phyloP scores from a whole-genome alignment of 1,284 basidiomycete genomes.

The Ganoderma leucocontextum region DNA sequence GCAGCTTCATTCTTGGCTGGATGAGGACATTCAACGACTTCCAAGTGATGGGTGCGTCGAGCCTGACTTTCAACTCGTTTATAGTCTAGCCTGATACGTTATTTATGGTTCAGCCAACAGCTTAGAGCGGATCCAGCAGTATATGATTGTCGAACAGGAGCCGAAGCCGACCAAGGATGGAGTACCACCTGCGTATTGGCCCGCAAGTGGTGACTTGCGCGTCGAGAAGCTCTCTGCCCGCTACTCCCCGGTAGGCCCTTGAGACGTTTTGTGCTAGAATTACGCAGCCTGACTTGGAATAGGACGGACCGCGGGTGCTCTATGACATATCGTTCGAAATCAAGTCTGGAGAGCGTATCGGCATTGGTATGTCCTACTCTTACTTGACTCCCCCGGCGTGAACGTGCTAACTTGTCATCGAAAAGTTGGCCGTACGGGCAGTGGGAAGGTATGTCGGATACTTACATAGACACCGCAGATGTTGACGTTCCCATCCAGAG shows the following conservation, averaged over 20 bases:
- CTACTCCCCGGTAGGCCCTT: constrained; percentile 49
- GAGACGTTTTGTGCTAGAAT: constrained; percentile 18
- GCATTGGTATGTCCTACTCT: constrained; percentile 59
- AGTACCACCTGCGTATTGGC: constrained; percentile 82
- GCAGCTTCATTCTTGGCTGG: constrained; percentile 61
- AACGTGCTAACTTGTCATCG: background rate
- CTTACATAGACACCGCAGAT: background rate
- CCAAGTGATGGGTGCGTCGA: constrained; percentile 57
- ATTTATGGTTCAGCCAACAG: constrained; percentile 18
- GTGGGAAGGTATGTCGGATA: constrained; percentile 26
- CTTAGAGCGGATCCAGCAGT: constrained; percentile 60
- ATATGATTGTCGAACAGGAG: constrained; percentile 78
- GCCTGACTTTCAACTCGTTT: background rate
- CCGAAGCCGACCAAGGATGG: constrained; percentile 55
- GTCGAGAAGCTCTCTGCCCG: constrained; percentile 69
- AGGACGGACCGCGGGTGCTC: constrained; percentile 54
- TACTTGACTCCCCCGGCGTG: background rate
- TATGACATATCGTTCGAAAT: constrained; percentile 54
- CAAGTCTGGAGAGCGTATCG: constrained; percentile 59
- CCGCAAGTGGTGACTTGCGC: constrained; percentile 70
- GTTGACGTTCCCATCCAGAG: constrained; percentile 16
- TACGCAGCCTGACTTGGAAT: constrained; percentile 23
- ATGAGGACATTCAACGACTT: constrained; percentile 63
- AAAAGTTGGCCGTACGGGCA: constrained; percentile 70
- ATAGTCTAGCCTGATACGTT: background rate